A percentile compares a stretch with the other conserved stretches of the same genome.
phyloP scores from a whole-genome alignment of 805 yeast genomes.

The Kodamaea neixiangensis region DNA sequence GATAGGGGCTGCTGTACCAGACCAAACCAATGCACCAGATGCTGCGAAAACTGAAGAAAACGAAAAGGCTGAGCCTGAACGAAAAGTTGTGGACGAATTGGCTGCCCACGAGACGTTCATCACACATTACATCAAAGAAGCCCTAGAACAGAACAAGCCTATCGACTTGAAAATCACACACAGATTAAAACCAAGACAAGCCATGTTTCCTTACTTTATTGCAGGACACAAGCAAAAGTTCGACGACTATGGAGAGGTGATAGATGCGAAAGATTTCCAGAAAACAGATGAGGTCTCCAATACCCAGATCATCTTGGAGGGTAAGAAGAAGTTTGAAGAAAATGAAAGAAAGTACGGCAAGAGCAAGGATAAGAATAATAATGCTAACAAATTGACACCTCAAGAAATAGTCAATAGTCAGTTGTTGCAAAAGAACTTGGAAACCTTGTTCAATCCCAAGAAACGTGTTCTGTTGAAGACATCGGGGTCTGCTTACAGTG shows the following conservation, averaged over 20 bases:
- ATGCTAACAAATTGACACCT: slow-evolving; percentile 38
- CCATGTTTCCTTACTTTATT: slow-evolving; percentile 75
- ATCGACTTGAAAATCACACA: slow-evolving; percentile 53
- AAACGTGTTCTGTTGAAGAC: slow-evolving; percentile 34
- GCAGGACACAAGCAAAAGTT: slow-evolving; percentile 50
- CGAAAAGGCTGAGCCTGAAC: not conserved
- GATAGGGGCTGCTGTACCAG: slow-evolving; percentile 14
- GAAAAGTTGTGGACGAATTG: slow-evolving; percentile 27
- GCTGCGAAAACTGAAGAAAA: slow-evolving; percentile 14
- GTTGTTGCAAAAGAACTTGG: slow-evolving; percentile 42
- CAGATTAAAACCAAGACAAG: slow-evolving; percentile 51
- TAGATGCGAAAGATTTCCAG: slow-evolving; percentile 64
- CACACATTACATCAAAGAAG: slow-evolving; percentile 37
- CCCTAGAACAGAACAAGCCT: slow-evolving; percentile 45
- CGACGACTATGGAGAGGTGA: slow-evolving; percentile 87
- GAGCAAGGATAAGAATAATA: slow-evolving; percentile 17
- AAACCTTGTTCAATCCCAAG: slow-evolving; percentile 54
- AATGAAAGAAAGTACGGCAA: slow-evolving; percentile 28
- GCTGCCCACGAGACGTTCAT: slow-evolving; percentile 44
- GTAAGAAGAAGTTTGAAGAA: slow-evolving; percentile 39
- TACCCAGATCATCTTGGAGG: slow-evolving; percentile 36
- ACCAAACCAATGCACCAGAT: slow-evolving; percentile 8
- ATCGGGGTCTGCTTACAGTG: slow-evolving; percentile 23
- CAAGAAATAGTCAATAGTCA: slow-evolving; percentile 45
- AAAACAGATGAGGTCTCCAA: slow-evolving; percentile 52